Base-by-base conservation (phyloP, 352 stramenopile species). In the Globisporangium okanoganense region DNA sequence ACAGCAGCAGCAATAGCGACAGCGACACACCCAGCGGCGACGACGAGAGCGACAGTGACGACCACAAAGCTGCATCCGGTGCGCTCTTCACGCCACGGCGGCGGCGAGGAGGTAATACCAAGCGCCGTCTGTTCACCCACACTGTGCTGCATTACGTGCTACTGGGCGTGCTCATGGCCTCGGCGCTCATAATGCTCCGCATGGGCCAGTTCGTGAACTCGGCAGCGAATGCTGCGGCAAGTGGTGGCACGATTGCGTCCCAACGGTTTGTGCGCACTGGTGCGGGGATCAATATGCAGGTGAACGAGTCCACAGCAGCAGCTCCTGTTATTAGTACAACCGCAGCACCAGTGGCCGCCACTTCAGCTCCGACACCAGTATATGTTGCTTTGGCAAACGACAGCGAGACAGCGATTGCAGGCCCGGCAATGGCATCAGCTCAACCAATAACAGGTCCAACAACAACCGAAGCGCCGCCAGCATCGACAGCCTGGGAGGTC, bases 241-340 rank as follows among this genome's bases (percentile, higher is more conserved):
- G 44, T 7, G 44, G 31, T 5, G 13, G n/a, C 20, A 12, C 20
- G 16, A 24, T 58, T 7, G 16, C 14, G 14, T 49, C 36, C 24
- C 36, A 50, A 38, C 53, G 53, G 14, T 59, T 59, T 18, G 53
- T 36, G 24, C 53, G 53, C 16, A 59, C 53, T 3, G 53, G 53
- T 4, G 22, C 53, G 1, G 53, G 53, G 4, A 35, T 31, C 14
- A 14, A 50, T 24, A 2, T 59, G 27, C 16, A 36, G 8, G 7
- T 16, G 7, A 22, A 25, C 13, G 20, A 22, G 22, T 16, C 51
- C 2, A n/a, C 33, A 40, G n/a, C 27, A 50, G 24, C 36, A 29
- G 24, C 24, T 3, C 16, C 38, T 13, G 36, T 22, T 9, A 18
- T 16, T 10, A 40, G 43, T 49, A 20, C 43, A 29, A 25, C n/a